Conservation (phyloP, 2,329 filamentous ascomycete genomes). For the Paecilomyces variotii region DNA sequence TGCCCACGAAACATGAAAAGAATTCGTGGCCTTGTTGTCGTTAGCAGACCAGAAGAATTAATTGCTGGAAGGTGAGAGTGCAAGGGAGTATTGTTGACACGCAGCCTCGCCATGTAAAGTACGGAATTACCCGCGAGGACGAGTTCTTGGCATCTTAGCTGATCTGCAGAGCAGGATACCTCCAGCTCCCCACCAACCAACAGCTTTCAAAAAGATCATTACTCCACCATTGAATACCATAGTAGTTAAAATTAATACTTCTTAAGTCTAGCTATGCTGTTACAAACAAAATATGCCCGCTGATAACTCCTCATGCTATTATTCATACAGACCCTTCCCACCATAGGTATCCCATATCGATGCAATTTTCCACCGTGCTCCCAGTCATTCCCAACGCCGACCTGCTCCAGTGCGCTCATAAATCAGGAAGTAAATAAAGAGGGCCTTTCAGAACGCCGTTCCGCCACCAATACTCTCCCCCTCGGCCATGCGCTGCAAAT, state of each 20-base stretch:
- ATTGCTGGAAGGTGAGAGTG: not conserved
- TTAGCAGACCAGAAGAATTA: not conserved
- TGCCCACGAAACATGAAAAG: not conserved
- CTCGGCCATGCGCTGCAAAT: conserved; percentile 39
- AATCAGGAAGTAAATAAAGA: not conserved
- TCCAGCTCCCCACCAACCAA: not conserved
- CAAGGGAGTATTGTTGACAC: conserved; percentile 28
- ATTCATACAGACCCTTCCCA: not conserved
- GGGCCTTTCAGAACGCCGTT: conserved; percentile 26
- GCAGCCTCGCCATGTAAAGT: conserved; percentile 19
- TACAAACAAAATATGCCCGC: not conserved
- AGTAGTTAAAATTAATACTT: too few species aligned
- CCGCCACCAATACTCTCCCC: conserved; percentile 34
- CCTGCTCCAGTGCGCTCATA: not conserved
- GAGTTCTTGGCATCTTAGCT: not conserved
- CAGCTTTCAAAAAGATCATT: not conserved
- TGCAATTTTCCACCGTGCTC: not conserved
- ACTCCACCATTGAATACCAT: too few species aligned
- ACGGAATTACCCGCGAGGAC: not conserved
- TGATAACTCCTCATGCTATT: not conserved
- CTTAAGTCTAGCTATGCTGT: not conserved
- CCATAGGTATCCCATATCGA: not conserved
- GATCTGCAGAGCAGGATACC: not conserved
- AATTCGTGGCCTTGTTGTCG: not conserved
- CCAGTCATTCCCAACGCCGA: not conserved